Evolutionary conservation across 2,329 filamentous ascomycete species (phyloP), one percentile per base, ranked within the genome.

Genomic region (Colletotrichum tabaci): DNA sequence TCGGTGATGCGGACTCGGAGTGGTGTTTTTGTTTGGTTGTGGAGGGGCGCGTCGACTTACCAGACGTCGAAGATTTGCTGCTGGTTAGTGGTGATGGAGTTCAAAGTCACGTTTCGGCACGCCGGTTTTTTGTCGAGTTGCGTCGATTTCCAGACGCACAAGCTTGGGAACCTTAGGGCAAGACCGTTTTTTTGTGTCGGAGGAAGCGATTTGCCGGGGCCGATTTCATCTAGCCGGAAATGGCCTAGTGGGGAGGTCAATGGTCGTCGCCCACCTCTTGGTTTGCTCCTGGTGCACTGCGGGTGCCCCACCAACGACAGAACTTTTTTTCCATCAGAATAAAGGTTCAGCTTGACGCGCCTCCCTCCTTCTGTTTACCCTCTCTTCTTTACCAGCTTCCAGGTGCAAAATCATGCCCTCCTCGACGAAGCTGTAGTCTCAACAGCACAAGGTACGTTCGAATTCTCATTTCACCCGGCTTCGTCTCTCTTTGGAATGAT

Each of bases 401-500:
- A 62, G 61, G 42, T 66, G 67, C 50, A 18, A 3, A 23, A 55
- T 23, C 42, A 18, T 49, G 60, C 65, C 40, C 15, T 7, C n/a
- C 10, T 2, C 9, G 4, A 9, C 6, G 40, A 63, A 15, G 15
- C 23, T 18, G 38, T 13, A 18, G 10, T 3, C 13, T 13, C 40
- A 30, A 8, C 61, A 72, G 26, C 26, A 8, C 8, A 73, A 77
- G 78, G 75, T 78, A 76, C 73, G 75, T 75, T 47, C 47, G 38
- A 63, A 73, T 42, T 64, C 10, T 10, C 4, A 8, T 13, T 67
- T 58, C 68, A 66, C 5, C 53, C 56, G 15, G 40, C 53, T 69
- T 71, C 53, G 44, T 40, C 30, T 63, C 66, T 50, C 70, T 71
- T 74, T 81, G 77, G 77, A 76, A 92, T 94, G 95, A 98, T 97